Conservation (phyloP, 352 stramenopile genomes). For the Globisporangium radiosum region DNA sequence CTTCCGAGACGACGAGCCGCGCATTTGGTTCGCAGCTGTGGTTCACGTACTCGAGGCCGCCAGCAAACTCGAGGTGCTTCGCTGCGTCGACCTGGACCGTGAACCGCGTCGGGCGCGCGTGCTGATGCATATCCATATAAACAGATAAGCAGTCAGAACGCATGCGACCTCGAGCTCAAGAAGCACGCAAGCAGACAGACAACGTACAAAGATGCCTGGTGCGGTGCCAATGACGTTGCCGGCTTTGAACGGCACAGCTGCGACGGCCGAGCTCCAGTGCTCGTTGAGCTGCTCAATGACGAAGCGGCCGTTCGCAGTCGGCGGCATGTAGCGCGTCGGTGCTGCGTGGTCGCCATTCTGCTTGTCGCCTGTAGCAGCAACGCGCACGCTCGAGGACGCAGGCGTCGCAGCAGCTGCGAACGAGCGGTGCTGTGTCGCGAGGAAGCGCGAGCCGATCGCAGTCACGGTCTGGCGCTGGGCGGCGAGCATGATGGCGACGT, state of each 20-base stretch:
- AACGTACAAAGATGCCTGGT: slow-evolving; percentile 60
- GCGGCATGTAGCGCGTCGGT: slow-evolving; percentile 47
- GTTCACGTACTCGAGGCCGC: slow-evolving; percentile 84
- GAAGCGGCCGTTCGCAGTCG: slow-evolving; percentile 56
- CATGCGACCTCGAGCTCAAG: not conserved
- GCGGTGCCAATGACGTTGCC: slow-evolving; percentile 68
- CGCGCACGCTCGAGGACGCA: slow-evolving; percentile 17
- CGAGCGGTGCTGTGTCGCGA: slow-evolving; percentile 27
- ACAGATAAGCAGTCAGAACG: slow-evolving; percentile 5
- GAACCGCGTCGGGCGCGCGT: slow-evolving; percentile 68
- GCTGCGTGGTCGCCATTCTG: slow-evolving; percentile 5
- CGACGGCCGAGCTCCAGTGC: slow-evolving; percentile 69
- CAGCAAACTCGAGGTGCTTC: slow-evolving; percentile 82
- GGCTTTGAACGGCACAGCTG: slow-evolving; percentile 51
- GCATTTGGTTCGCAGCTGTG: slow-evolving; percentile 85
- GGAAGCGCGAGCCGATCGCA: slow-evolving; percentile 16
- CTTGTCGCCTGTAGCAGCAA: slow-evolving; percentile 18
- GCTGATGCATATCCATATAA: slow-evolving; percentile 3
- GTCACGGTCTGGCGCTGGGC: slow-evolving; percentile 12
- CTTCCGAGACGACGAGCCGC: slow-evolving; percentile 69
- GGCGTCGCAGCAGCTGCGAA: slow-evolving; percentile 29
- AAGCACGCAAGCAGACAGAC: not conserved
- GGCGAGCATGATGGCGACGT: slow-evolving; percentile 17
- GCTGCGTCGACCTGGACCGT: slow-evolving; percentile 72
- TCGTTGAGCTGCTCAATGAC: slow-evolving; percentile 71